These are phyloP conservation scores for Leccinum subrobustum DNA, from an alignment of 1,284 basidiomycete species.

Conservation along the genomic window DNA sequence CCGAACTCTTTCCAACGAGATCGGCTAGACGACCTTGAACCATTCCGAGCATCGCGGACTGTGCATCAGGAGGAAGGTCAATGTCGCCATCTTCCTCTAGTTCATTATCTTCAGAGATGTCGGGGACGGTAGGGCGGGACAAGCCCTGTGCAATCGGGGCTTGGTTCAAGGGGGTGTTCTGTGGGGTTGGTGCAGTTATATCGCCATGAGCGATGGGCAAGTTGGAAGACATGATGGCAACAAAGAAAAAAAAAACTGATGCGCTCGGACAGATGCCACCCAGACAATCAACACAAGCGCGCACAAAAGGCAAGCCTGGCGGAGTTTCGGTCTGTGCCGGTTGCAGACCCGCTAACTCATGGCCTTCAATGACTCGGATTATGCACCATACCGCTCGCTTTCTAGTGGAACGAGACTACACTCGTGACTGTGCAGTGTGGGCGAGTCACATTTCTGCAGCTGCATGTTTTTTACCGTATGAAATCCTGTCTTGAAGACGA, in stretches of 20 bases:
- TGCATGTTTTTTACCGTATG: neutral
- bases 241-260: conserved; percentile 21
- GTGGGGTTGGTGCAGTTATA: conserved; percentile 72
- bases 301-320: conserved; percentile 25
- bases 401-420: neutral
- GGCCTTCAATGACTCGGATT: neutral
- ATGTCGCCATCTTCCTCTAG: conserved; percentile 49
- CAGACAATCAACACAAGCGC: conserved; percentile 26
- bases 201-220: conserved; percentile 46
- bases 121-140: conserved; percentile 66
- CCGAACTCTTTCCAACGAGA: conserved; percentile 79
- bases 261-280: conserved; percentile 17
- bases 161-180: conserved; percentile 77
- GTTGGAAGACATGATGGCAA: conserved; percentile 47
- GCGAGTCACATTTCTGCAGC: neutral
- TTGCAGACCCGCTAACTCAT: neutral
- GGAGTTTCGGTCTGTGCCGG: conserved; percentile 37
- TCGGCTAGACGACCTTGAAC: conserved; percentile 65
- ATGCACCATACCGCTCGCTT: neutral
- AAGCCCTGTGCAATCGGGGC: conserved; percentile 66
- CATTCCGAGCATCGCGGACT: conserved; percentile 56
- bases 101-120: conserved; percentile 68
- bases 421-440: neutral
- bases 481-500: neutral
- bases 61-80: conserved; percentile 31